Conservation (phyloP, 805 yeast species). For the Saturnispora ahearnii region DNA sequence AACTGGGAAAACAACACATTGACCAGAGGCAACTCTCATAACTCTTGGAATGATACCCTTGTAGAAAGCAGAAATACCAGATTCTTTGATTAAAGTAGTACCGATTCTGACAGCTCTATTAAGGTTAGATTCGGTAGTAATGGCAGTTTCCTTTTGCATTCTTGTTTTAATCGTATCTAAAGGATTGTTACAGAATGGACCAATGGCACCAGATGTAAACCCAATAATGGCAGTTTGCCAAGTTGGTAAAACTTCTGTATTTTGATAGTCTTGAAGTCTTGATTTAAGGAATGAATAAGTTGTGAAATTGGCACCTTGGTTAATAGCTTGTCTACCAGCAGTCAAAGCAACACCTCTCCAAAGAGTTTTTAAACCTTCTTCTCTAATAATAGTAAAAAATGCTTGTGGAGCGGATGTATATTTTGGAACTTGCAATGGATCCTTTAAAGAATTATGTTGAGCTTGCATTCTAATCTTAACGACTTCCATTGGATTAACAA, state of each 20-base stretch:
- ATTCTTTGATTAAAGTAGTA: slow-evolving; percentile 71
- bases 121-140: slow-evolving; percentile 55
- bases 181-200: slow-evolving; percentile 96
- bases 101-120: slow-evolving; percentile 77
- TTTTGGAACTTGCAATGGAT: slow-evolving; percentile 67
- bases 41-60: slow-evolving; percentile 98
- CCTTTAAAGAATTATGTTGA: slow-evolving; percentile 85
- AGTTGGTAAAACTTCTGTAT: slow-evolving; percentile 57
- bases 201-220: slow-evolving; percentile 89
- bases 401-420: slow-evolving; percentile 93
- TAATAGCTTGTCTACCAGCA: slow-evolving; percentile 95
- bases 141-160: slow-evolving; percentile 81
- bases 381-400: slow-evolving; percentile 69
- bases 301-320: slow-evolving; percentile 97
- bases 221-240: slow-evolving; percentile 95
- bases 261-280: slow-evolving; percentile 53
- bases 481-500: slow-evolving; percentile 96
- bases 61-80: slow-evolving; percentile 82
- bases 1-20: slow-evolving; percentile 96
- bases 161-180: slow-evolving; percentile 95
- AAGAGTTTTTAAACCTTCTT: slow-evolving; percentile 82
- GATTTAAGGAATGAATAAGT: slow-evolving; percentile 82
- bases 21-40: slow-evolving; percentile 99
- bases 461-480: slow-evolving; percentile 95
- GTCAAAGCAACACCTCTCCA: slow-evolving; percentile 94